These are phyloP conservation scores for Circinella minor DNA, from an alignment of 371 early-diverging fungal genomes.

Conservation along the genomic window DNA sequence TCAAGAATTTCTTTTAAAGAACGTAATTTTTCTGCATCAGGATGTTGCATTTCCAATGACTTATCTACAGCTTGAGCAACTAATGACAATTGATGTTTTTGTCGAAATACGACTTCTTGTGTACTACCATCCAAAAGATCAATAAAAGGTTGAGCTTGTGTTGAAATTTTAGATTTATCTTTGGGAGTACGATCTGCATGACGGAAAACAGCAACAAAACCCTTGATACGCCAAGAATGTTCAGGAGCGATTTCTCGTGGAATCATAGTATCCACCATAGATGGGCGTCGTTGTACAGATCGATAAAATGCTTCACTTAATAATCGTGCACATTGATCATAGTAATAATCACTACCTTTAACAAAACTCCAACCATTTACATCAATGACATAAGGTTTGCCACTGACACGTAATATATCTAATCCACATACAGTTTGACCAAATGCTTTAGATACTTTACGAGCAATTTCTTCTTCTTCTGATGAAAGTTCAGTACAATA, in stretches of 20 bases:
- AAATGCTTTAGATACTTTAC: conserved; percentile 82
- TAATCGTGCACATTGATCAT: conserved; percentile 83
- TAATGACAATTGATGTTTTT: conserved; percentile 68
- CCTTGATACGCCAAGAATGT: conserved; percentile 92
- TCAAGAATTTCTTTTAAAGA: conserved; percentile 77
- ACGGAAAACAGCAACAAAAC: conserved; percentile 90
- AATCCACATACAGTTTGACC: conserved; percentile 96
- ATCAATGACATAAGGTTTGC: conserved; percentile 95
- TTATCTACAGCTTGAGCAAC: conserved; percentile 70
- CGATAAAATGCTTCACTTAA: conserved; percentile 63
- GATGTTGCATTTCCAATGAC: conserved; percentile 58
- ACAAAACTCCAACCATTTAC: conserved; percentile 99
- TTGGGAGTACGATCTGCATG: conserved; percentile 98
- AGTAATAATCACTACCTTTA: conserved; percentile 95
- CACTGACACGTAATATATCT: conserved; percentile 88
- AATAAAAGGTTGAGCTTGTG: conserved; percentile 69
- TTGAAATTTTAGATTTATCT: conserved; percentile 89
- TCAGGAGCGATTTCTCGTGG: conserved; percentile 69
- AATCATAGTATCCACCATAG: conserved; percentile 61
- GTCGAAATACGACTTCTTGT: conserved; percentile 85
- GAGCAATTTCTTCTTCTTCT: conserved; percentile 87
- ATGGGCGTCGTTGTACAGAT: conserved; percentile 53
- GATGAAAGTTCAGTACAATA: conserved; percentile 82
- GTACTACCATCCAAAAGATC: conserved; percentile 67
- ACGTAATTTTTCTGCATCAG: conserved; percentile 62